These are phyloP conservation scores for Sporothrix inflata DNA, from an alignment of 2,329 filamentous ascomycete species.

Conservation along the genomic window DNA sequence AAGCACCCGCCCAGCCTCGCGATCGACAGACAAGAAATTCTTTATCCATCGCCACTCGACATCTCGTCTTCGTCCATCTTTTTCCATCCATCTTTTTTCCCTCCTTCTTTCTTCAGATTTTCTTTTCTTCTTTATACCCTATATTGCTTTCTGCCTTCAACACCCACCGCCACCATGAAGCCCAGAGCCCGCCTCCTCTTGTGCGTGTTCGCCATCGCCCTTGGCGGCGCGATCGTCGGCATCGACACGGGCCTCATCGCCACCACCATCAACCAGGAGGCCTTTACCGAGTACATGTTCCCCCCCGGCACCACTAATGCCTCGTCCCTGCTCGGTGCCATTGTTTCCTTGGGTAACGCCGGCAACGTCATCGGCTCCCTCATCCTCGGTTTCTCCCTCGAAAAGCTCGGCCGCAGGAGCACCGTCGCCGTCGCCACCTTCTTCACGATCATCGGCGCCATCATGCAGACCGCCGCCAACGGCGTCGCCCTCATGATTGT, in stretches of 20 bases:
- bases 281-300: slow-evolving; percentile 18
- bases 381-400: slow-evolving; percentile 15
- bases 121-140: neutral
- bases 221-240: slow-evolving; percentile 19
- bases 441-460: slow-evolving; percentile 34
- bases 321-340: slow-evolving; percentile 8
- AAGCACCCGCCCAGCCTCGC: neutral
- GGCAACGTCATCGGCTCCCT: slow-evolving; percentile 8
- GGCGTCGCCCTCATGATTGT: slow-evolving; percentile 38
- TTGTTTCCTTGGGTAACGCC: slow-evolving; percentile 5
- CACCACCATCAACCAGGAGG: slow-evolving; percentile 9
- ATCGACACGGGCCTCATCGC: slow-evolving; percentile 23
- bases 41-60: too few relatives aligned
- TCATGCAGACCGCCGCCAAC: slow-evolving; percentile 32
- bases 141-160: neutral
- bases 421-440: slow-evolving; percentile 23
- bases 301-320: slow-evolving; percentile 8
- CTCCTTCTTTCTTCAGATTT: neutral
- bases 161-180: neutral
- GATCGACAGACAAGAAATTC: neutral
- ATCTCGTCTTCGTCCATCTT: too few relatives aligned
- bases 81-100: neutral
- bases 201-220: slow-evolving; percentile 6
- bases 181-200: slow-evolving; percentile 15
- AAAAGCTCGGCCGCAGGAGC: slow-evolving; percentile 28